These are phyloP conservation scores for Cordyceps javanica DNA, from an alignment of 2,329 filamentous ascomycete genomes.

Conservation along the genomic window DNA sequence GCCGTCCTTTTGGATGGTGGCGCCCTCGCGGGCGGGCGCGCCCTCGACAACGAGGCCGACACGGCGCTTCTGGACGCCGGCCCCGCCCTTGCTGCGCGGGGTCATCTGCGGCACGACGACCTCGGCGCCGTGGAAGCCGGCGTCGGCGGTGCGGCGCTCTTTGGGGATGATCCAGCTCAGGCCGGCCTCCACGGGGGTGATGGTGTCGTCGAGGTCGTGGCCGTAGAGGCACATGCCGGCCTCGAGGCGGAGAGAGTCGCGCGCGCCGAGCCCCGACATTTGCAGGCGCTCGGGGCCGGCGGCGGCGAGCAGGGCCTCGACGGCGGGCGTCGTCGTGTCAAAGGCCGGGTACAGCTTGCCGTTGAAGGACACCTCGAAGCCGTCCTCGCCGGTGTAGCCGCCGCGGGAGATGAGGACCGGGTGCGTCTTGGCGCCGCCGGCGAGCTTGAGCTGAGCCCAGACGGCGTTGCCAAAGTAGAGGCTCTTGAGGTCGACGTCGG, in stretches of 20 bases:
- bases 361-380: conserved; percentile 86
- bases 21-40: conserved; percentile 84
- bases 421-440: conserved; percentile 38
- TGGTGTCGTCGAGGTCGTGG: conserved; percentile 85
- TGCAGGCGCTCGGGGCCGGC: conserved; percentile 59
- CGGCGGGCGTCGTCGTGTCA: conserved; percentile 45
- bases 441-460: conserved; percentile 58
- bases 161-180: conserved; percentile 79
- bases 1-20: conserved; percentile 63
- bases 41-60: conserved; percentile 80
- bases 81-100: conserved; percentile 64
- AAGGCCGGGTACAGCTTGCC: conserved; percentile 34
- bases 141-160: conserved; percentile 52
- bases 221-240: conserved; percentile 99
- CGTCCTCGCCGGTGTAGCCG: conserved; percentile 96
- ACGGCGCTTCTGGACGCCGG: conserved; percentile 63
- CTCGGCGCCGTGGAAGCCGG: conserved; percentile 80
- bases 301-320: conserved; percentile 61
- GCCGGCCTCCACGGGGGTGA: conserved; percentile 51
- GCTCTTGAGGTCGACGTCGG: conserved; percentile 47
- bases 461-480: conserved; percentile 78
- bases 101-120: conserved; percentile 72
- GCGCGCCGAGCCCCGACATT: conserved; percentile 81
- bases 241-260: conserved; percentile 88
- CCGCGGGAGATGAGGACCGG: conserved; percentile 68